Evolutionary conservation across 345 rosid genomes (phyloP).

Genomic region (Acer yangbiense): DNA sequence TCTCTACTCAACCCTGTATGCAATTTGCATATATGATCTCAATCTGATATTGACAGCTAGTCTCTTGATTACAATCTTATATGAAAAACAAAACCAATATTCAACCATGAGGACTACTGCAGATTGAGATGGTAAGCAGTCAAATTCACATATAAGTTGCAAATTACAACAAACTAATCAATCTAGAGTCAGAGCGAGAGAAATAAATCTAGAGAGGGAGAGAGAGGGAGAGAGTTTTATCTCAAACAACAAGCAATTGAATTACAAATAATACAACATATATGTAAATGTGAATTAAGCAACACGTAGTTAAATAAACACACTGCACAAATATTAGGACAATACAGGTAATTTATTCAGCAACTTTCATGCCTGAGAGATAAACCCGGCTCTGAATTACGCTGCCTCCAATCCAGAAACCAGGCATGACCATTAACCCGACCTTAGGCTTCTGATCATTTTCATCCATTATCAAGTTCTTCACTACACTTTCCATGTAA

Average conservation of each 20-base stretch:
- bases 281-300: not conserved
- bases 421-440: constrained; percentile 88
- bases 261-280: constrained; percentile 25
- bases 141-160: not conserved
- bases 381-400: constrained; percentile 76
- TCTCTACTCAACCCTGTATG: not conserved
- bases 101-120: not conserved
- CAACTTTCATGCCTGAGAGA: constrained; percentile 69
- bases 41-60: not conserved
- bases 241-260: constrained; percentile 13
- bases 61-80: not conserved
- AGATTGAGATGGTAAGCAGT: not conserved
- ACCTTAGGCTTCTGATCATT: constrained; percentile 54
- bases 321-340: constrained; percentile 13
- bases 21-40: not conserved
- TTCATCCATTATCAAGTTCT: constrained; percentile 59
- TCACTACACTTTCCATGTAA: constrained; percentile 78
- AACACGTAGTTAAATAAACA: constrained; percentile 12
- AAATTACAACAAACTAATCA: too few relatives aligned
- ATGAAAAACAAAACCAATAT: not conserved
- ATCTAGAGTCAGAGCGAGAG: not conserved
- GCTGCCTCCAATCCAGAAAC: constrained; percentile 74
- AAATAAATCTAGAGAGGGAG: not conserved
- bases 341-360: constrained; percentile 39
- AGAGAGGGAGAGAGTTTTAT: constrained; percentile 15